Evolutionary conservation across 2,329 filamentous ascomycete species (phyloP), one percentile per base, ranked within the genome.

Genomic region (Herpotrichia juniperi): DNA sequence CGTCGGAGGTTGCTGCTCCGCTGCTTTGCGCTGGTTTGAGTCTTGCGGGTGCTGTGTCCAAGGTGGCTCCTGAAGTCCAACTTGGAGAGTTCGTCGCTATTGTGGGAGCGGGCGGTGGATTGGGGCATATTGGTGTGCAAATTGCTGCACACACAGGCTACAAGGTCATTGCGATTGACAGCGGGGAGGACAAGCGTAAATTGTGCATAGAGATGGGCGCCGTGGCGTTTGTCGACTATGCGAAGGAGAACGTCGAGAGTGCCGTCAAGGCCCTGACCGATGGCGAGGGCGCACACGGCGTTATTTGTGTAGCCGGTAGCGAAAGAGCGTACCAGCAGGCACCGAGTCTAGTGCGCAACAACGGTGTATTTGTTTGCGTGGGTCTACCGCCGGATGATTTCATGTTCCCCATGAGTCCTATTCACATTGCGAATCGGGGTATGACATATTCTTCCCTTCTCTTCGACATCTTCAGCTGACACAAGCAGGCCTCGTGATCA

Each of bases 101-200:
- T 60, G 89, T 94, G 48, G 92, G 92, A 64, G 91, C 91, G 21
- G 91, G 90, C 53, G 91, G 91, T 69, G 90, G 90, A 57, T 81
- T 96, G 48, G 91, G 91, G 24, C 86, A 83, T 48, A 80, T 94
- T 60, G 91, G 90, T 16, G 81, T 90, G 61, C 92, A 96, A 77
- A 96, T 96, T 75, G 69, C 71, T 12, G 90, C 89, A 46, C 89
- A 87, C 72, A 96, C 96, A 90, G 93, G 93, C 48, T 80, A 96
- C 51, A 83, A 87, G 59, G 81, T 87, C 62, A 87, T 97, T 69
- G 91, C 89, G 58, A 92, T 97, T 62, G 93, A 96, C 68, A 85
- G 83, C 46, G 93, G 92, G 31, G 83, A 85, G 1, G 91, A 96
- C 74, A 96, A 96, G 83, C 81, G 78, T 64, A 77, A 83, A 57